phyloP scores from a whole-genome alignment of 108 stramenopile genomes.

The Nannochloropsis oceanica region DNA sequence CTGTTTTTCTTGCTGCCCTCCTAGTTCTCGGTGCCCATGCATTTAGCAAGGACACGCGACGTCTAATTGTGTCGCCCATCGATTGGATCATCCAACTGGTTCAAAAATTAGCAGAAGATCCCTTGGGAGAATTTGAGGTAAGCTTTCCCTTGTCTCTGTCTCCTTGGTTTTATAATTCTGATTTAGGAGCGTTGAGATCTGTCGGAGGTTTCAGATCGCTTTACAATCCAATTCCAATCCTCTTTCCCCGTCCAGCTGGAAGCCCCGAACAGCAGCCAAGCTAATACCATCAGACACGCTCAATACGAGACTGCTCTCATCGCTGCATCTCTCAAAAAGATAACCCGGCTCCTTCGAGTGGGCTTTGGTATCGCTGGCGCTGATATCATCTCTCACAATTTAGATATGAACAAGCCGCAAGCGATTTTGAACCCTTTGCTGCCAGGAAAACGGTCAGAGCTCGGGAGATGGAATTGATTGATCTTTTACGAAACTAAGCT shows the following conservation, averaged over 20 bases:
- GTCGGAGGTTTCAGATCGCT: not conserved
- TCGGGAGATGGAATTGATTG: too few relatives aligned
- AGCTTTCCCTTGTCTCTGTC: not conserved
- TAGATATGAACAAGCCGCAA: conserved; percentile 42
- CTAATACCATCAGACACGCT: not conserved
- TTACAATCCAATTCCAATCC: not conserved
- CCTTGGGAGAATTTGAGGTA: conserved; percentile 31
- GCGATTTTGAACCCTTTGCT: conserved; percentile 60
- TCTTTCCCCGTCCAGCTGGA: not conserved
- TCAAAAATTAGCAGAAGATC: conserved; percentile 44
- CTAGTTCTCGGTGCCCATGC: conserved; percentile 42
- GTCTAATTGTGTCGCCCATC: conserved; percentile 48
- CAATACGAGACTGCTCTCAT: not conserved
- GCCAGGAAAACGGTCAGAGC: conserved; percentile 56
- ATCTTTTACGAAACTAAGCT: too few relatives aligned
- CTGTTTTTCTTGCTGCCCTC: conserved; percentile 4
- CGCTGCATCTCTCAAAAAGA: conserved; percentile 27
- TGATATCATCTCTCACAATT: conserved; percentile 80
- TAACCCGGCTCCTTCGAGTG: conserved; percentile 45
- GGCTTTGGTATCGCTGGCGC: conserved; percentile 67
- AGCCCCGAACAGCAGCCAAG: not conserved
- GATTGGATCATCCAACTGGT: conserved; percentile 47
- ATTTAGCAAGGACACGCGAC: conserved; percentile 48
- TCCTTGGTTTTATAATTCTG: not conserved
- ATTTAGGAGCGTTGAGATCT: not conserved